Evolutionary conservation across 2,329 filamentous ascomycete species (phyloP), one percentile per base, ranked within the genome.

Genomic region (Diaporthe eres): DNA sequence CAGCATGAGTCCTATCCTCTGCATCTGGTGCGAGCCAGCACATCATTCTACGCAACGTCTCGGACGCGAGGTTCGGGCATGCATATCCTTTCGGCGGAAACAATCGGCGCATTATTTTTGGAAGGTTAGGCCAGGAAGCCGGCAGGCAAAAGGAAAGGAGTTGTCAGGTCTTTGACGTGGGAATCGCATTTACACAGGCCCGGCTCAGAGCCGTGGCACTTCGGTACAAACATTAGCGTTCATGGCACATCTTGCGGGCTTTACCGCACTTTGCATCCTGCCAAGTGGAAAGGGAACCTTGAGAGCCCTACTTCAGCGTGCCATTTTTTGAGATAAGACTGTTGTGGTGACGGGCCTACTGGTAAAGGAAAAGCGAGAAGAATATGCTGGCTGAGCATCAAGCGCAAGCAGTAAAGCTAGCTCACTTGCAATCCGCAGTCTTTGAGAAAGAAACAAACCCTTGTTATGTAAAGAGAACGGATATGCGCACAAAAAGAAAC

Each of bases 181-280:
- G 71, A 65, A 65, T 63, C 31, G 58, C 71, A 73, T 73, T 72
- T 53, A 73, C 71, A 51, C 51, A 53, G 47, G 47, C 37, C 19
- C 71, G 60, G 71, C 58, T 51, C 47, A 63, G 44, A 53, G 44
- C 17, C 71, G 34, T 53, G 58, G 47, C 25, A 55, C 39, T 49
- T 73, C 58, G 44, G 55, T 55, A 55, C 22, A 58, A 73, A 42
- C 71, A 65, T 25, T 47, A 63, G 58, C 71, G 71, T 65, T 73
- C 13, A 57, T 53, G 17, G 44, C 44, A 42, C n/a, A 34, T 25
- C 17, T 49, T 51, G 53, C 70, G 57, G 47, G n/a, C 22, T 17
- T 31, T n/a, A 42, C 49, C 65, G 65, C 37, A 49, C 55, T 53
- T 37, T 31, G 44, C 42, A 72, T 61, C 4, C 55, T 49, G 17